phyloP scores from a whole-genome alignment of 2,329 filamentous ascomycete genomes.

The Fusarium sp. region DNA sequence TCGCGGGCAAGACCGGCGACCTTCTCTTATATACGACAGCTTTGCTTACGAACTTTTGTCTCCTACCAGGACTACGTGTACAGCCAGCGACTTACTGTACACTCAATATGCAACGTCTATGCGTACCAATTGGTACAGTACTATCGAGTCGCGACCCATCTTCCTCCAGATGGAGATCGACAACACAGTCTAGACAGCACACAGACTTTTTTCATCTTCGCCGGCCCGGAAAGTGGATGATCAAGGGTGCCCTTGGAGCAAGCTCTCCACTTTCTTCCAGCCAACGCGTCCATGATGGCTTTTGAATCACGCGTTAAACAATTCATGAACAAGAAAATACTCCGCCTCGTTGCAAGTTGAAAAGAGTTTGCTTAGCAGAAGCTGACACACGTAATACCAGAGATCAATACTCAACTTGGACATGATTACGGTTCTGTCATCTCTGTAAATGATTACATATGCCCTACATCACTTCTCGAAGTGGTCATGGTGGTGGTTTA shows the following conservation, averaged over 20 bases:
- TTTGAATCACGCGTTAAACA: conserved; percentile 2
- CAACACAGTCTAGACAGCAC: conserved; percentile 14
- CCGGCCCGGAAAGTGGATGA: conserved; percentile 37
- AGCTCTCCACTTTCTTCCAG: conserved; percentile 30
- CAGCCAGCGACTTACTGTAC: background rate
- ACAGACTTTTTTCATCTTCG: conserved; percentile 17
- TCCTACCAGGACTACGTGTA: background rate
- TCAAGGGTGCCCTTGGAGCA: conserved; percentile 22
- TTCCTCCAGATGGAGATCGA: conserved; percentile 27
- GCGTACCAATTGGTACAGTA: conserved; percentile 1
- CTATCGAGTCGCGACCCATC: background rate
- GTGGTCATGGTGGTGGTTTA: background rate
- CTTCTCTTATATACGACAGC: background rate
- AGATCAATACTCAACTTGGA: conserved; percentile 17
- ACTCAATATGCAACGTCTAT: background rate
- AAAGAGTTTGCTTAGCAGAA: conserved; percentile 17
- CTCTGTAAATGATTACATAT: background rate
- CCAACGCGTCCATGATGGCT: conserved; percentile 25
- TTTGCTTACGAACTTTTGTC: background rate
- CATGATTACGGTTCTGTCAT: background rate
- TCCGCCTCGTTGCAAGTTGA: conserved; percentile 11
- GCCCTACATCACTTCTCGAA: background rate
- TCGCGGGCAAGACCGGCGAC: conserved; percentile 17
- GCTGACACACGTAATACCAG: conserved; percentile 5
- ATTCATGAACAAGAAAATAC: background rate